Conservation (phyloP, 2,329 filamentous ascomycete genomes). For the Nigrospora osmanthi region DNA sequence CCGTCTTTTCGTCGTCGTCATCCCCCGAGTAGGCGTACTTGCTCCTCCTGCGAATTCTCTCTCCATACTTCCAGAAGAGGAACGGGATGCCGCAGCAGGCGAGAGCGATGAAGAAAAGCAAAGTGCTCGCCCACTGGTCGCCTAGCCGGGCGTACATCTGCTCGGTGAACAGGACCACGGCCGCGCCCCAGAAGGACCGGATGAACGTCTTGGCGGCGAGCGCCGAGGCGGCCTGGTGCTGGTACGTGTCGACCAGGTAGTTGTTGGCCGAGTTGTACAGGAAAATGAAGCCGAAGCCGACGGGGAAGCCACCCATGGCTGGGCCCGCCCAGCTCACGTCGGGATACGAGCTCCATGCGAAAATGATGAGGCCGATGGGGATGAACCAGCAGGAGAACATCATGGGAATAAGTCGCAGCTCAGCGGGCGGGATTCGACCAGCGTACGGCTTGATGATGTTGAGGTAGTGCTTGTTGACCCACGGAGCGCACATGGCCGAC, state of each 20-base stretch:
- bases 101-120: conserved; percentile 67
- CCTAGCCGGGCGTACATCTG: conserved; percentile 72
- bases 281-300: conserved; percentile 79
- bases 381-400: conserved; percentile 70
- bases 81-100: conserved; percentile 79
- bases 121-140: conserved; percentile 66
- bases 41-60: conserved; percentile 57
- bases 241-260: conserved; percentile 59
- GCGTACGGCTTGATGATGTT: conserved; percentile 17
- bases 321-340: conserved; percentile 64
- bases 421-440: conserved; percentile 54
- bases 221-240: conserved; percentile 70
- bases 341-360: conserved; percentile 57
- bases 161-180: conserved; percentile 68
- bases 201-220: conserved; percentile 77
- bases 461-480: conserved; percentile 78
- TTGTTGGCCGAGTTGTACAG: conserved; percentile 74
- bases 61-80: conserved; percentile 73
- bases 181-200: conserved; percentile 73
- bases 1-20: conserved; percentile 30
- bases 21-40: conserved; percentile 66
- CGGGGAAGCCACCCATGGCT: conserved; percentile 59
- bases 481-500: conserved; percentile 59
- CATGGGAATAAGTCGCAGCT: conserved; percentile 75
- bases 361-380: conserved; percentile 49